Percentiles rank a stretch among this genome's conserved stretches.
Evolutionary conservation across 768 basidiomycete genomes (phyloP).

Genomic region (Pulveroboletus sp.): DNA sequence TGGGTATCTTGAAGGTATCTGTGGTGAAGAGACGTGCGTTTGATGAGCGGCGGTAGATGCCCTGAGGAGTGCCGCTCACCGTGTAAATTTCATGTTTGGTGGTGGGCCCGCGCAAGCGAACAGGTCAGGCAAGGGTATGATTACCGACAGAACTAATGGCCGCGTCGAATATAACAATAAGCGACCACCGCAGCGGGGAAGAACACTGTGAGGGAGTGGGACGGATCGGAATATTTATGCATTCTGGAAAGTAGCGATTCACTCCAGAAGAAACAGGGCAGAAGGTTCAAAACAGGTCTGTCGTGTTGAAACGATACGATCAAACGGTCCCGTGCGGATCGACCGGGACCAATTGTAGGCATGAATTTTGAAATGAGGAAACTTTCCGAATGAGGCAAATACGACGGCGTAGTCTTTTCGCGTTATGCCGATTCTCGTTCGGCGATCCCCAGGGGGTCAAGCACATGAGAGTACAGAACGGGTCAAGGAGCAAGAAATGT

Average conservation of each 20-base stretch:
- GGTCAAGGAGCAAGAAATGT: no score
- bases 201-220: conserved; percentile 2
- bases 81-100: conserved; percentile 53
- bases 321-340: neutral
- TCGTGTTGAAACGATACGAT: conserved; percentile 13
- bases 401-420: no score
- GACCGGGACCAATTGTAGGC: neutral
- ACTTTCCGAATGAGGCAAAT: neutral
- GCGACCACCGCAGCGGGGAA: neutral
- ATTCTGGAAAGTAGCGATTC: conserved; percentile 3
- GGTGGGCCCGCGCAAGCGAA: neutral
- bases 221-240: conserved; percentile 7
- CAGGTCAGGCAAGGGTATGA: neutral
- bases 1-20: conserved; percentile 72
- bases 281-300: neutral
- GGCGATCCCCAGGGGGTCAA: no score
- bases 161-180: neutral
- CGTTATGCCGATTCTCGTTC: no score
- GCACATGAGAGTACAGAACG: no score
- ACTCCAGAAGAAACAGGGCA: neutral
- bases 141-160: neutral
- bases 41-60: neutral
- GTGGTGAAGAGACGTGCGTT: neutral
- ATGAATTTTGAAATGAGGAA: neutral
- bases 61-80: conserved; percentile 32